Evolutionary conservation across 495 filamentous ascomycete genomes (phyloP), one percentile per base, ranked within the genome.

Genomic region (Xylaria telfairii): DNA sequence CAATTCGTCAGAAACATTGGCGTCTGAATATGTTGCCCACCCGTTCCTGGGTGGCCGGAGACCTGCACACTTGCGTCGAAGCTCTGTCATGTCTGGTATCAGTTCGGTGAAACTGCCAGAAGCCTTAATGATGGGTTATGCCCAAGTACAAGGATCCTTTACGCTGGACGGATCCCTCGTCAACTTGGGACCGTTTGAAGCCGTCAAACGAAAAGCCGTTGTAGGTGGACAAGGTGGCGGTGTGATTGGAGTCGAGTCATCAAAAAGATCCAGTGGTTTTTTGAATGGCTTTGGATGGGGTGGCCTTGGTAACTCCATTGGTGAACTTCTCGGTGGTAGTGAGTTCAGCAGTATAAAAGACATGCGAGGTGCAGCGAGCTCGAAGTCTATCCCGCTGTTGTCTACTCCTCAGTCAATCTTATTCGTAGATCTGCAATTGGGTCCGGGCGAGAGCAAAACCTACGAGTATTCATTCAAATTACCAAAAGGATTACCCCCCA

Each of bases 381-480:
- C 94, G 19, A 92, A 91, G 77, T 91, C 91, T 24, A 90, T 99
- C 47, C 96, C 96, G 3, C 84, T 99, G 47, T 80, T 99, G 24
- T 96, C 94, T 28, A 98, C 96, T 9, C 93, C 95, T n/a, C 96
- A 98, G 80, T 97, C 94, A 7, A 93, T 99, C 71, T 85, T 99
- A 19, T 99, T 99, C 75, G 95, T 99, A 46, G 94, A 99, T 77
- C 85, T 98, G 41, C 89, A 91, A 74, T 85, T 99, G 21, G 90
- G 86, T 19, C 95, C 96, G 0, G 96, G 96, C 3, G 94, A 99
- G 78, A 97, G 93, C 78, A 91, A 89, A 77, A 91, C 91, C 62
- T 98, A 92, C 77, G 90, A 89, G 19, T 99, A 97, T 76, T 85
- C 90, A 12, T 97, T 98, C 79, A 89, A 88, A 51, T 81, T 99